Evolutionary conservation across 169 alveolate species (phyloP).

Genomic region (Amoebophrya sp.): DNA sequence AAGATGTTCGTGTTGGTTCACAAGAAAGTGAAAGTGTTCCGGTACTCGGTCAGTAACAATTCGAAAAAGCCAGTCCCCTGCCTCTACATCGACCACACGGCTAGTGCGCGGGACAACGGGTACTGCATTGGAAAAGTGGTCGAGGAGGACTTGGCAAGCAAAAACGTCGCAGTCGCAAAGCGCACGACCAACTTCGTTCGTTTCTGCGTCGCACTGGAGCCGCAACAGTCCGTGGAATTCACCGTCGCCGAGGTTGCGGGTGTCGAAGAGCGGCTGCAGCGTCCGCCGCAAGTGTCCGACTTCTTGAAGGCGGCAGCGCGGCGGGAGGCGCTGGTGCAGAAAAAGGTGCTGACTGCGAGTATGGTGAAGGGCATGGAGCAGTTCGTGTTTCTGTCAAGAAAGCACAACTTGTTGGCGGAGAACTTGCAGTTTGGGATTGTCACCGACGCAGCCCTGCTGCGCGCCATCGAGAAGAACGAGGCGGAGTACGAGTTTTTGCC

Average conservation of each 20-base stretch:
- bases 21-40: background rate
- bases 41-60: background rate
- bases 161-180: background rate
- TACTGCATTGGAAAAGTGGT: background rate
- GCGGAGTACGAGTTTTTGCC: background rate
- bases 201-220: background rate
- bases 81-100: background rate
- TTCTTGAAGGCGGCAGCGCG: background rate
- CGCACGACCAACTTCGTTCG: background rate
- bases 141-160: background rate
- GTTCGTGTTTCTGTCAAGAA: no score
- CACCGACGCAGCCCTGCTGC: background rate
- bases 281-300: background rate
- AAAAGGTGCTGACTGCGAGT: no score
- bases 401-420: background rate
- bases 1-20: background rate
- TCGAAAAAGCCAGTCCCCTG: background rate
- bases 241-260: background rate
- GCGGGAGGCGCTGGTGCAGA: background rate
- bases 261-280: background rate
- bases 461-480: background rate
- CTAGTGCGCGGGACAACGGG: background rate
- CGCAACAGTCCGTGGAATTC: background rate
- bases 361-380: no score
- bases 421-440: background rate